phyloP scores from a whole-genome alignment of 805 yeast genomes.

The Saturnispora quitensis region DNA sequence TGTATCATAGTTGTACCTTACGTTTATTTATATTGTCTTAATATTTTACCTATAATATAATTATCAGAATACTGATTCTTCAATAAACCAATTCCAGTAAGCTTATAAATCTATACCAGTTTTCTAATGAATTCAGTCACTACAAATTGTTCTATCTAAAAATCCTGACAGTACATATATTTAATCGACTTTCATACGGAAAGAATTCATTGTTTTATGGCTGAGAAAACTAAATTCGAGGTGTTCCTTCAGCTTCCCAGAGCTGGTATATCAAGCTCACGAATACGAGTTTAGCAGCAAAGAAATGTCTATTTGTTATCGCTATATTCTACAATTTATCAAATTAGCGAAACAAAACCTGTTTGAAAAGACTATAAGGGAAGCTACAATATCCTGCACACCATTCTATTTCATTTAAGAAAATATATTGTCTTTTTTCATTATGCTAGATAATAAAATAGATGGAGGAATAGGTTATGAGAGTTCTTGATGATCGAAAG shows the following conservation, averaged over 20 bases:
- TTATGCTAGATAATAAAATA: background rate
- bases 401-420: constrained; percentile 21
- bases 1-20: background rate
- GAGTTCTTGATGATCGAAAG: background rate
- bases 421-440: background rate
- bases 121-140: no score
- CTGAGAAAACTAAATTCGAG: no score
- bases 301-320: background rate
- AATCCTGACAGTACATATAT: no score
- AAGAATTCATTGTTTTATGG: no score
- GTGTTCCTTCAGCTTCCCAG: no score
- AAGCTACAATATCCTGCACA: constrained; percentile 33
- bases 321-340: background rate
- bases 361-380: background rate
- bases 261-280: no score
- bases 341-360: background rate
- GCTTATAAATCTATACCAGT: no score
- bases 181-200: no score
- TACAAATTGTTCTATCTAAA: no score
- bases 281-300: no score
- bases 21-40: background rate
- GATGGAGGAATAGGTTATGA: background rate
- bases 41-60: background rate
- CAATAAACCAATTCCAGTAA: no score
- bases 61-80: no score